Evolutionary conservation across 768 basidiomycete genomes (phyloP), one percentile per base, ranked within the genome.

Genomic region (Clathrus columnatus): DNA sequence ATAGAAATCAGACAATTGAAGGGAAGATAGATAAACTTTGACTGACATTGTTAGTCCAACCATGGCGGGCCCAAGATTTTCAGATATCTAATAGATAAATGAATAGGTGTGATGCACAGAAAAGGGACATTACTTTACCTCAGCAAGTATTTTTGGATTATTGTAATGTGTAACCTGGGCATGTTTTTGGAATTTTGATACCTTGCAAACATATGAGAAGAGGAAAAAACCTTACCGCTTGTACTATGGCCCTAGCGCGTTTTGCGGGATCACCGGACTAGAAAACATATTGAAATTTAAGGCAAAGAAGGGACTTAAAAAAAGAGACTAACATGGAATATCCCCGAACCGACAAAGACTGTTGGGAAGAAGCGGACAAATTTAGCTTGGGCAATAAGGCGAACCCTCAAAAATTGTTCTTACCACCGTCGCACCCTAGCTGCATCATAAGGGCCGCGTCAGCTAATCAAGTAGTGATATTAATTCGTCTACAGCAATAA

Each of bases 361-460:
- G 66, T 36, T 11, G 14, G 7, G n/a, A 36, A 5, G n/a, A 36
- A 36, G n/a, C n/a, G n/a, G 16, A 18, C n/a, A 32, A 11, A 18
- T 20, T 32, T 42, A 51, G 11, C 16, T 28, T 16, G 20, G 24
- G 47, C 11, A 50, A 46, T 48, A 29, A 20, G 28, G 43, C 21
- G 30, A 23, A 42, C 11, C 17, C 2, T 21, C 47, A 42, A 42
- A 20, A 42, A n/a, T n/a, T 36, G 36, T 20, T 66, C 83, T 59
- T 64, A 93, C 93, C 87, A 75, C 94, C 92, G 65, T 95, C 95
- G 69, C 91, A 92, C 30, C 95, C 92, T 30, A 98, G 80, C 66
- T 95, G 92, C 94, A 98, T 98, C 95, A 97, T 96, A 60, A 97
- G 70, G 3, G 96, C 96, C 16, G 95, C 95, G 69, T 99, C 95